Conservation (phyloP, 2,329 filamentous ascomycete species). For the Cryphonectria naterciae region DNA sequence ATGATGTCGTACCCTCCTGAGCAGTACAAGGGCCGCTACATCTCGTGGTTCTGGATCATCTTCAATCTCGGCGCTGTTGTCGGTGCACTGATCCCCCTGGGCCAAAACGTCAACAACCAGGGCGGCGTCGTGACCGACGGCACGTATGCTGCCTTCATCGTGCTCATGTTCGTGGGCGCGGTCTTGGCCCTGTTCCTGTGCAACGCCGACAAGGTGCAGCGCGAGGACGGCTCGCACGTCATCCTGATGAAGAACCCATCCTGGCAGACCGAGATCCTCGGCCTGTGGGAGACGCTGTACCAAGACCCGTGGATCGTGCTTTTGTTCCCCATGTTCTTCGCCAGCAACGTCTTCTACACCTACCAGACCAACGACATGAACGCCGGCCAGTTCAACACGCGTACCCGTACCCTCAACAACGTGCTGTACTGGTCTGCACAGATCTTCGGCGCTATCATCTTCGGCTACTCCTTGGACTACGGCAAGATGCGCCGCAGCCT, state of each 20-base stretch:
- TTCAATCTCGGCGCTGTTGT: constrained; percentile 93
- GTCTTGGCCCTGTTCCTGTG: constrained; percentile 70
- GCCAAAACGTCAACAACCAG: constrained; percentile 67
- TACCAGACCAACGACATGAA: constrained; percentile 75
- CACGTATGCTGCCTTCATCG: constrained; percentile 86
- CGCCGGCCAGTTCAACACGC: constrained; percentile 69
- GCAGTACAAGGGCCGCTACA: constrained; percentile 81
- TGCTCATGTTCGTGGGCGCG: constrained; percentile 78
- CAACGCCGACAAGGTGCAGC: constrained; percentile 73
- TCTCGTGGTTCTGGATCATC: constrained; percentile 92
- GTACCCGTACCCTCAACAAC: constrained; percentile 74
- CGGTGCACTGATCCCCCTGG: constrained; percentile 76
- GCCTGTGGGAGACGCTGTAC: constrained; percentile 73
- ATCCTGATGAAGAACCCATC: constrained; percentile 91
- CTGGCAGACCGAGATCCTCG: constrained; percentile 78
- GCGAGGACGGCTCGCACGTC: constrained; percentile 76
- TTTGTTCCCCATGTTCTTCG: constrained; percentile 82
- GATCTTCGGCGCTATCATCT: constrained; percentile 74
- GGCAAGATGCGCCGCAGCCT: constrained; percentile 62
- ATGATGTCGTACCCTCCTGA: constrained; percentile 91
- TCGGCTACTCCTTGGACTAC: constrained; percentile 73
- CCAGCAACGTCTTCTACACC: constrained; percentile 82
- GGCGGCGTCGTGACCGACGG: constrained; percentile 66
- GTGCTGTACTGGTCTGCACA: constrained; percentile 80
- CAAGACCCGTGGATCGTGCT: constrained; percentile 74